Conservation (phyloP, 192 early-diverging fungal genomes). For the Phlyctochytrium planicorne region DNA sequence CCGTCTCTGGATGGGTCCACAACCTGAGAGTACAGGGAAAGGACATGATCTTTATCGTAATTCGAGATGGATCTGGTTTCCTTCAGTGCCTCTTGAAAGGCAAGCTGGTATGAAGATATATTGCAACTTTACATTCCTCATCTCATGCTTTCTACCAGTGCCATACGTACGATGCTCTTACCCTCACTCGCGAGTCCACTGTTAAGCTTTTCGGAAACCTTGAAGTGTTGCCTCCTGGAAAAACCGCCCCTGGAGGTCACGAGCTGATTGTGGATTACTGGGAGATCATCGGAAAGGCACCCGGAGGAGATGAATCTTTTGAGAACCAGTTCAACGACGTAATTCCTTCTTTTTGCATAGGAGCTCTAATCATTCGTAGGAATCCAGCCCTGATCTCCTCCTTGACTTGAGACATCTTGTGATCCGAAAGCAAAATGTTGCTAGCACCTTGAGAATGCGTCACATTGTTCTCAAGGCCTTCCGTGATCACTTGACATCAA, state of each 20-base stretch:
- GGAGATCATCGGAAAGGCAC: constrained; percentile 90
- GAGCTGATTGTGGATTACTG: constrained; percentile 96
- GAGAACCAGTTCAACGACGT: constrained; percentile 82
- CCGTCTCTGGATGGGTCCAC: constrained; percentile 95
- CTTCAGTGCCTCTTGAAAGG: constrained; percentile 92
- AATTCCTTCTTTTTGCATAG: constrained; percentile 2
- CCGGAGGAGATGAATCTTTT: constrained; percentile 91
- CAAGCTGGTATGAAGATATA: constrained; percentile 68
- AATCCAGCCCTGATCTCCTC: constrained; percentile 83
- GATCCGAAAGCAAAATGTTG: constrained; percentile 88
- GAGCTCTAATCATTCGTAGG: constrained; percentile 33
- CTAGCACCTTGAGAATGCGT: constrained; percentile 83
- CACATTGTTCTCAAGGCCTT: constrained; percentile 86
- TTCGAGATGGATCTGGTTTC: constrained; percentile 93
- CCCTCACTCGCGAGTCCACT: constrained; percentile 91
- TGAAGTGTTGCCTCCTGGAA: constrained; percentile 85
- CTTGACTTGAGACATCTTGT: constrained; percentile 96
- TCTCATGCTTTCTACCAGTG: constrained; percentile 76
- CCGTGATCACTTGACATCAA: constrained; percentile 88
- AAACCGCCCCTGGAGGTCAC: constrained; percentile 95
- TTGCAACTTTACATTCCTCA: no score
- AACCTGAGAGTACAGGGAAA: constrained; percentile 93
- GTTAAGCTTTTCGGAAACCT: constrained; percentile 85
- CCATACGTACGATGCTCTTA: constrained; percentile 91
- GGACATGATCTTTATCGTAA: constrained; percentile 92